These are phyloP conservation scores for Beauveria caledonica DNA, from an alignment of 2,329 filamentous ascomycete species.

Conservation along the genomic window DNA sequence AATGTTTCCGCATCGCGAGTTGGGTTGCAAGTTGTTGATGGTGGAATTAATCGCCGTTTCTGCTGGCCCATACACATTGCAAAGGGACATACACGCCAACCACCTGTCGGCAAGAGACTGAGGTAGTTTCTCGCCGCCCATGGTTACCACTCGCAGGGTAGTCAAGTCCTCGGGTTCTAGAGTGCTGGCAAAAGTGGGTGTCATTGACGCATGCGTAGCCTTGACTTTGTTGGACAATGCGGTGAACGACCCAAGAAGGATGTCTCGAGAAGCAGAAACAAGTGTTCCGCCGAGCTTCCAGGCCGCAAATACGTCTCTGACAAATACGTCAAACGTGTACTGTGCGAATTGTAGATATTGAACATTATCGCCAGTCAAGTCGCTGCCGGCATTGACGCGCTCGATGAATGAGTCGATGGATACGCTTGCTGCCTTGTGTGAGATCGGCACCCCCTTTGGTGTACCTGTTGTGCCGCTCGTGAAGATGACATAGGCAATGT, in stretches of 20 bases:
- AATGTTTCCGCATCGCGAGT: background rate
- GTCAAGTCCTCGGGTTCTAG: background rate
- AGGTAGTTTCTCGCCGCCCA: background rate
- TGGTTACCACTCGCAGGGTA: background rate
- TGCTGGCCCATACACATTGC: background rate
- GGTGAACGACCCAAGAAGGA: constrained; percentile 1
- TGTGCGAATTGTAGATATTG: background rate
- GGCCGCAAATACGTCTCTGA: background rate
- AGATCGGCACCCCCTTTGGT: background rate
- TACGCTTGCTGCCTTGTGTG: background rate
- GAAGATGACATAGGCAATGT: constrained; percentile 1
- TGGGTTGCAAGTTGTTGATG: background rate
- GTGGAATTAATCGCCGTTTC: background rate
- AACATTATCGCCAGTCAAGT: background rate
- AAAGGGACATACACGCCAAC: background rate
- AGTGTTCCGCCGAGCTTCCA: constrained; percentile 3
- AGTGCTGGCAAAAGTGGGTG: background rate
- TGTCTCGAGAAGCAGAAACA: background rate
- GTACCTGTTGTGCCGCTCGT: background rate
- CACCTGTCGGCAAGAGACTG: background rate
- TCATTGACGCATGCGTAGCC: background rate
- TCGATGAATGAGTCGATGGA: background rate
- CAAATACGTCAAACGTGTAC: constrained; percentile 1
- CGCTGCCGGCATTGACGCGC: background rate
- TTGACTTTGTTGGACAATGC: background rate